Percentiles rank a stretch among this genome's conserved stretches.
Conservation (phyloP, 2,329 filamentous ascomycete species). For the Alternaria panax region DNA sequence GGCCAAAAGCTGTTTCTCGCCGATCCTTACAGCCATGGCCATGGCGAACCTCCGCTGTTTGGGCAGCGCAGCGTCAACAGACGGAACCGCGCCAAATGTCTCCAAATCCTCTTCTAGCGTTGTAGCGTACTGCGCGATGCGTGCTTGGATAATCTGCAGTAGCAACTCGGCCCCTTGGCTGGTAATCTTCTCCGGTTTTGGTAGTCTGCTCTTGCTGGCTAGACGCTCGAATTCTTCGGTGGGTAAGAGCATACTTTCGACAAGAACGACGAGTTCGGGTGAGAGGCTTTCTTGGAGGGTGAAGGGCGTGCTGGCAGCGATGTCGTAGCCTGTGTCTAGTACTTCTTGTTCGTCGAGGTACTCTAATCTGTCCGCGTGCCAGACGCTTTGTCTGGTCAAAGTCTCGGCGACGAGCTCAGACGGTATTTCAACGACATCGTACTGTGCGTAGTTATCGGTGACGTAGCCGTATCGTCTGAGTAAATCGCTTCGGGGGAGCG, state of each 20-base stretch:
- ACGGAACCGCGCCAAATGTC: slow-evolving; percentile 51
- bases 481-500: slow-evolving; percentile 81
- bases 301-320: slow-evolving; percentile 45
- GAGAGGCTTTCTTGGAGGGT: slow-evolving; percentile 48
- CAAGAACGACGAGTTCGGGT: slow-evolving; percentile 53
- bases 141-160: slow-evolving; percentile 48
- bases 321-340: slow-evolving; percentile 76
- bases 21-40: slow-evolving; percentile 72
- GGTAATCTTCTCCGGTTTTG: slow-evolving; percentile 53
- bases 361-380: slow-evolving; percentile 46
- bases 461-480: slow-evolving; percentile 87
- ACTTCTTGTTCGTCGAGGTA: slow-evolving; percentile 70
- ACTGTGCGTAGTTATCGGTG: slow-evolving; percentile 76
- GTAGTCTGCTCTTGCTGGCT: slow-evolving; percentile 53
- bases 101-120: slow-evolving; percentile 62
- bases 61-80: slow-evolving; percentile 2
- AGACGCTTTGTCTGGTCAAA: slow-evolving; percentile 18
- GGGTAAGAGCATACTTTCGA: slow-evolving; percentile 56
- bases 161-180: slow-evolving; percentile 52
- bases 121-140: slow-evolving; percentile 61
- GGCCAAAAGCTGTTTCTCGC: slow-evolving; percentile 73
- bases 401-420: slow-evolving; percentile 61
- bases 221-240: slow-evolving; percentile 52
- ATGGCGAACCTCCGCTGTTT: slow-evolving; percentile 55
- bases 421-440: slow-evolving; percentile 83